Percentiles rank a stretch among this genome's conserved stretches.
Conservation (phyloP, 2,329 filamentous ascomycete genomes). For the Calcarisporium arbuscula region DNA sequence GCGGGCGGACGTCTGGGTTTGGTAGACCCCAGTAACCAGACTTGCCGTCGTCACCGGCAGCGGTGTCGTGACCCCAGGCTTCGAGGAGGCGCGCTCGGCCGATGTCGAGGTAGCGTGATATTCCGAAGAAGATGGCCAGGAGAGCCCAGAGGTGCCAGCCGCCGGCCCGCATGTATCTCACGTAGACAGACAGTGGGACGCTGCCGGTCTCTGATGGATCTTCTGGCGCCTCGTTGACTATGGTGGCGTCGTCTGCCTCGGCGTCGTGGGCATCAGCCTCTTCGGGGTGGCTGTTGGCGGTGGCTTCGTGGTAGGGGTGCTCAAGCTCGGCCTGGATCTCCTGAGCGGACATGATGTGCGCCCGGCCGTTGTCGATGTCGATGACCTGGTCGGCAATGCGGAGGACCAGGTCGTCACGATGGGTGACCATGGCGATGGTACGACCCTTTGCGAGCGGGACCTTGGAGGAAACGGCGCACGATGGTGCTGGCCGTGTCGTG, state of each 20-base stretch:
- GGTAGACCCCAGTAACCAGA: slow-evolving; percentile 38
- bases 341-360: slow-evolving; percentile 40
- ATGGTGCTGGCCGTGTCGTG: slow-evolving; percentile 56
- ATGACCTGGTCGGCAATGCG: slow-evolving; percentile 69
- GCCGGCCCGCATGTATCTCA: slow-evolving; percentile 79
- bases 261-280: slow-evolving; percentile 24
- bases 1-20: slow-evolving; percentile 58
- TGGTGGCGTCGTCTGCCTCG: slow-evolving; percentile 14
- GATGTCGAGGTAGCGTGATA: slow-evolving; percentile 60
- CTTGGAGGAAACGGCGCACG: slow-evolving; percentile 55
- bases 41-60: background rate
- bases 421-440: slow-evolving; percentile 73
- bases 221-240: slow-evolving; percentile 23
- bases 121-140: slow-evolving; percentile 54
- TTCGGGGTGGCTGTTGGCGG: slow-evolving; percentile 11
- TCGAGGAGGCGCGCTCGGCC: slow-evolving; percentile 77
- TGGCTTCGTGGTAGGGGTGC: slow-evolving; percentile 26
- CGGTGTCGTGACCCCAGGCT: slow-evolving; percentile 66
- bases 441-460: slow-evolving; percentile 54
- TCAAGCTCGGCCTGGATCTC: slow-evolving; percentile 35
- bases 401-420: slow-evolving; percentile 70
- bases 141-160: slow-evolving; percentile 66
- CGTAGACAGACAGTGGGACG: slow-evolving; percentile 71
- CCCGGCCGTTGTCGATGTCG: slow-evolving; percentile 57
- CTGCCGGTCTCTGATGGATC: slow-evolving; percentile 50